Conservation (phyloP, 768 basidiomycete species). For the Tricholoma matsutake region DNA sequence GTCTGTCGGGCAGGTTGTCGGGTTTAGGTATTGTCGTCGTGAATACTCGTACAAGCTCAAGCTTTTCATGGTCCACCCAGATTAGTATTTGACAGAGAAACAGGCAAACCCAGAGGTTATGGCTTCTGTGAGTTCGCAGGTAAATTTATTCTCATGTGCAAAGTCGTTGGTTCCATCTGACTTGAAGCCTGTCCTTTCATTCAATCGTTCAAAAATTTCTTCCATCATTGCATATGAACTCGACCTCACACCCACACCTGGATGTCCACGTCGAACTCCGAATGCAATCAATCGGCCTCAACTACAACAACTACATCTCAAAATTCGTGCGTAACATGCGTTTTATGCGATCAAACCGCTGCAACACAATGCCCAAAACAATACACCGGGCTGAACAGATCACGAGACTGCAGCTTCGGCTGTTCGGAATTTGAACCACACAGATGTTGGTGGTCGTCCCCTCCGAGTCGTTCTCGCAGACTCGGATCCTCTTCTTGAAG, state of each 20-base stretch:
- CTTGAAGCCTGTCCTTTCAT: constrained; percentile 27
- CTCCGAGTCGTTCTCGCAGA: constrained; percentile 93
- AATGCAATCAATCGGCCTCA: not conserved
- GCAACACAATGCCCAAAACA: constrained; percentile 10
- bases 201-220: constrained; percentile 8
- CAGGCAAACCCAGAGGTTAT: constrained; percentile 93
- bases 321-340: constrained; percentile 4
- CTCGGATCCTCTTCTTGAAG: constrained; percentile 88
- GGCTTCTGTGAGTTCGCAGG: constrained; percentile 93
- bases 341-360: constrained; percentile 8
- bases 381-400: constrained; percentile 46
- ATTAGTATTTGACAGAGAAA: constrained; percentile 86
- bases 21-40: constrained; percentile 64
- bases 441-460: constrained; percentile 88
- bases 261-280: constrained; percentile 1
- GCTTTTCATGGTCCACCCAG: constrained; percentile 34
- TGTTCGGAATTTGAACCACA: constrained; percentile 92
- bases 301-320: not conserved
- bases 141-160: constrained; percentile 39
- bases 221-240: constrained; percentile 8
- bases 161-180: constrained; percentile 30
- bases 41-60: constrained; percentile 9
- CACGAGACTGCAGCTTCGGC: constrained; percentile 95
- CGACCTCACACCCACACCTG: constrained; percentile 1
- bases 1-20: constrained; percentile 82